phyloP scores from a whole-genome alignment of 495 filamentous ascomycete species.

The Sporormia fimetaria region DNA sequence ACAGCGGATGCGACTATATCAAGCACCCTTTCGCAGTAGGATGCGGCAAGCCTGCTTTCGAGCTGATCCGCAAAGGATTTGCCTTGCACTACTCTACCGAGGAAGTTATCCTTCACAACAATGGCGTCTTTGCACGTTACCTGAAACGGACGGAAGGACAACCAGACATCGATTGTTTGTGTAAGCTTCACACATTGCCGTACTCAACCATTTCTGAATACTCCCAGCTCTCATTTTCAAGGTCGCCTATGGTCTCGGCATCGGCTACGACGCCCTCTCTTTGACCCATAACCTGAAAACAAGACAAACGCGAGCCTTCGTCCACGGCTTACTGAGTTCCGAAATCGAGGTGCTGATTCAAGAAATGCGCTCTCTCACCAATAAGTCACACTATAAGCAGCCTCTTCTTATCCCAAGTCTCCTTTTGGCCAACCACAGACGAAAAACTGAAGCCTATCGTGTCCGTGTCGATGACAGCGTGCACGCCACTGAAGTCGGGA shows the following conservation, averaged over 20 bases:
- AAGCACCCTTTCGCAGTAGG: background rate
- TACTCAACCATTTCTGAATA: background rate
- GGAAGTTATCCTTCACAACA: constrained; percentile 6
- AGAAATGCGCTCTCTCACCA: background rate
- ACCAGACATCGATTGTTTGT: background rate
- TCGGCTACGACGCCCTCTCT: constrained; percentile 8
- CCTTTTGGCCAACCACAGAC: constrained; percentile 1
- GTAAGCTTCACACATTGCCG: background rate
- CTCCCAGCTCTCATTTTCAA: constrained; percentile 4
- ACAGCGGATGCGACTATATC: background rate
- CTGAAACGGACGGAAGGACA: background rate
- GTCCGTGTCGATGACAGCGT: background rate
- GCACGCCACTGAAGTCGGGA: background rate
- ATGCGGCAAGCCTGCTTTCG: background rate
- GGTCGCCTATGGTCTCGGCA: constrained; percentile 1
- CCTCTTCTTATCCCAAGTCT: constrained; percentile 1
- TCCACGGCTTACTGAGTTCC: background rate
- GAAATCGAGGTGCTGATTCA: background rate
- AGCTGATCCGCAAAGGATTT: background rate
- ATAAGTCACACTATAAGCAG: background rate
- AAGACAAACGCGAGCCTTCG: background rate
- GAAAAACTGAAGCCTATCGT: constrained; percentile 1
- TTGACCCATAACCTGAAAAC: background rate
- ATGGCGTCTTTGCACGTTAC: constrained; percentile 5
- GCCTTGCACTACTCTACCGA: constrained; percentile 2